These are phyloP conservation scores for Oleoguttula mirabilis DNA, from an alignment of 495 filamentous ascomycete species.

Conservation along the genomic window DNA sequence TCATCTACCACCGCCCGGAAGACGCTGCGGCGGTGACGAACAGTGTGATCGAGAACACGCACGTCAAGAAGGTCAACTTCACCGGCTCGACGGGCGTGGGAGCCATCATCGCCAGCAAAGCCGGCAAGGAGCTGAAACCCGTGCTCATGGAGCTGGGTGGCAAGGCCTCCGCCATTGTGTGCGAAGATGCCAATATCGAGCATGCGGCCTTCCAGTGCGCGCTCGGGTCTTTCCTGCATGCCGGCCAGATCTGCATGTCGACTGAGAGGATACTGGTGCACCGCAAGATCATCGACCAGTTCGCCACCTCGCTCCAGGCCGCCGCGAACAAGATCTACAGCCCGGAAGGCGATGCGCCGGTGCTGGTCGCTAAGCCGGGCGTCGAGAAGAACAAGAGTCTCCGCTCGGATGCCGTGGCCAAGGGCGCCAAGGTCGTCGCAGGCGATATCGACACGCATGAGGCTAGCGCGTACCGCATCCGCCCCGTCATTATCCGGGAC, in stretches of 20 bases:
- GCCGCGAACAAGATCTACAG: slow-evolving; percentile 23
- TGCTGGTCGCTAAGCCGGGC: slow-evolving; percentile 48
- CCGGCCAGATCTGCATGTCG: slow-evolving; percentile 85
- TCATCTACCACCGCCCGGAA: slow-evolving; percentile 39
- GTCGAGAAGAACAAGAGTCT: slow-evolving; percentile 49
- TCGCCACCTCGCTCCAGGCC: slow-evolving; percentile 47
- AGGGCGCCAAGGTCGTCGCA: slow-evolving; percentile 56
- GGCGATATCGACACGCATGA: slow-evolving; percentile 41
- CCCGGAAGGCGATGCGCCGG: slow-evolving; percentile 33
- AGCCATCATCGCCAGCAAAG: slow-evolving; percentile 43
- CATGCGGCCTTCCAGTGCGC: slow-evolving; percentile 41
- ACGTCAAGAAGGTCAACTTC: slow-evolving; percentile 51
- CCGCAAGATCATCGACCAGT: slow-evolving; percentile 50
- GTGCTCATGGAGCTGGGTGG: slow-evolving; percentile 54
- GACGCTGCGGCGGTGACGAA: slow-evolving; percentile 46
- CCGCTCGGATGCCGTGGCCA: slow-evolving; percentile 49
- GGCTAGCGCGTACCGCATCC: slow-evolving; percentile 44
- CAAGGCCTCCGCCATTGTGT: slow-evolving; percentile 47
- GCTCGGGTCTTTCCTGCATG: slow-evolving; percentile 33
- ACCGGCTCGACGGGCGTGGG: slow-evolving; percentile 48
- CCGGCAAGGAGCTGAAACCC: slow-evolving; percentile 54
- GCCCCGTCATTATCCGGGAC: slow-evolving; percentile 55
- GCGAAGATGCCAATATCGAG: slow-evolving; percentile 47
- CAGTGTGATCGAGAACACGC: slow-evolving; percentile 43
- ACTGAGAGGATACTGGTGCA: slow-evolving; percentile 84